phyloP scores from a whole-genome alignment of 2,329 filamentous ascomycete species.

The Xylaria digitata region DNA sequence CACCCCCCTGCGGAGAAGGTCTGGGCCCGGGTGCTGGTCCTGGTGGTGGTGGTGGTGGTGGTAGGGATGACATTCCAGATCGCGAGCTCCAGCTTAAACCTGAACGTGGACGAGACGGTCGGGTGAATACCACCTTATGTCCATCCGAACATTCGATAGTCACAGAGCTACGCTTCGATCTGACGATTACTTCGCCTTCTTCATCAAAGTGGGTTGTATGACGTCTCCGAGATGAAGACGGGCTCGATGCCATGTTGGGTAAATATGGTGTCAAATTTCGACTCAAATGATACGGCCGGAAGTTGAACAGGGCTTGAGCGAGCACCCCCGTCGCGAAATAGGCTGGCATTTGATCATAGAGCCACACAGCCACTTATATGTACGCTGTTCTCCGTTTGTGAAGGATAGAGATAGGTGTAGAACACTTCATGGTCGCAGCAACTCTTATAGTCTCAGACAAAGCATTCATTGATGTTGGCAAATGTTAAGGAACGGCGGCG shows the following conservation, averaged over 20 bases:
- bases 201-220: background rate
- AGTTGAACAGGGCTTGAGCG: too few relatives aligned
- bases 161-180: slow-evolving; percentile 26
- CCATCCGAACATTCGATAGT: slow-evolving; percentile 33
- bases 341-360: background rate
- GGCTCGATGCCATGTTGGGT: slow-evolving; percentile 12
- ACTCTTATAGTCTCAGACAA: slow-evolving; percentile 28
- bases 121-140: slow-evolving; percentile 16
- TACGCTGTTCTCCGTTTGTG: slow-evolving; percentile 16
- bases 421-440: slow-evolving; percentile 15
- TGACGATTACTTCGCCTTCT: background rate
- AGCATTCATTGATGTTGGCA: slow-evolving; percentile 17
- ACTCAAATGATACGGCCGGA: background rate
- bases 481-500: slow-evolving; percentile 21
- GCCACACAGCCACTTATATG: slow-evolving; percentile 18
- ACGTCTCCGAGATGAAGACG: background rate
- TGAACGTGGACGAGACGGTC: slow-evolving; percentile 8
- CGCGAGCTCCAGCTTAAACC: background rate
- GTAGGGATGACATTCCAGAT: background rate
- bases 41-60: background rate
- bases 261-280: too few relatives aligned
- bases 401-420: background rate
- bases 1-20: background rate
- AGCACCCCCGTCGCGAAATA: too few relatives aligned
- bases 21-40: background rate